These are phyloP conservation scores for Trichoderma sp. DNA, from an alignment of 2,329 filamentous ascomycete genomes.

Conservation along the genomic window DNA sequence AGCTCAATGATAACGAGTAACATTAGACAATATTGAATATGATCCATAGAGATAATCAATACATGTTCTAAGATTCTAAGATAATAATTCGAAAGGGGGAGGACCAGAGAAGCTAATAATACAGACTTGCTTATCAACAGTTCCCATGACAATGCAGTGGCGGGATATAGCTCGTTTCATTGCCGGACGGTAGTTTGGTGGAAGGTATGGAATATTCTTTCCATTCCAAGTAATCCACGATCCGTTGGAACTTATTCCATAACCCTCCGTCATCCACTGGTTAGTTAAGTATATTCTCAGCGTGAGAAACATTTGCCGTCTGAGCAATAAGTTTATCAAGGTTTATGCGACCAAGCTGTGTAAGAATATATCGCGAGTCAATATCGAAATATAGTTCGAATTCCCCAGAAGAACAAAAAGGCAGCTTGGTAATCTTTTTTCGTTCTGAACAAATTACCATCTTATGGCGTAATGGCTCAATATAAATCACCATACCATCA, in stretches of 20 bases:
- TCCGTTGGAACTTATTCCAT: not conserved
- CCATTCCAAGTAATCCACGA: constrained; percentile 1
- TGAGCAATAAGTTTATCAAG: not conserved
- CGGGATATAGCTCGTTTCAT: not conserved
- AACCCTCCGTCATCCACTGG: not conserved
- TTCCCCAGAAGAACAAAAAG: not conserved
- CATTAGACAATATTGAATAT: no score
- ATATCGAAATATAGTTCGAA: not conserved
- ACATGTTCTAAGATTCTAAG: no score
- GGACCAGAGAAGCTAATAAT: not conserved
- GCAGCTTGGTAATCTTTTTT: not conserved
- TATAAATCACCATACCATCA: not conserved
- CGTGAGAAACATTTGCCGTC: no score
- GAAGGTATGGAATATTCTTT: not conserved
- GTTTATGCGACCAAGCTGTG: not conserved
- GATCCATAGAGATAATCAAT: no score
- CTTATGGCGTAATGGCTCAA: not conserved
- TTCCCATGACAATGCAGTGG: not conserved
- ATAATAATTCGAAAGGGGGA: not conserved
- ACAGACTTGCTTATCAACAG: not conserved
- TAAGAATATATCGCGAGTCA: not conserved
- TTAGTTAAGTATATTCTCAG: no score
- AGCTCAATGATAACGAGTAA: no score
- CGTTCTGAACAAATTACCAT: not conserved
- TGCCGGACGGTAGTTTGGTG: not conserved